These are phyloP conservation scores for Sphaerulina musiva DNA, from an alignment of 2,329 filamentous ascomycete species.

Conservation along the genomic window DNA sequence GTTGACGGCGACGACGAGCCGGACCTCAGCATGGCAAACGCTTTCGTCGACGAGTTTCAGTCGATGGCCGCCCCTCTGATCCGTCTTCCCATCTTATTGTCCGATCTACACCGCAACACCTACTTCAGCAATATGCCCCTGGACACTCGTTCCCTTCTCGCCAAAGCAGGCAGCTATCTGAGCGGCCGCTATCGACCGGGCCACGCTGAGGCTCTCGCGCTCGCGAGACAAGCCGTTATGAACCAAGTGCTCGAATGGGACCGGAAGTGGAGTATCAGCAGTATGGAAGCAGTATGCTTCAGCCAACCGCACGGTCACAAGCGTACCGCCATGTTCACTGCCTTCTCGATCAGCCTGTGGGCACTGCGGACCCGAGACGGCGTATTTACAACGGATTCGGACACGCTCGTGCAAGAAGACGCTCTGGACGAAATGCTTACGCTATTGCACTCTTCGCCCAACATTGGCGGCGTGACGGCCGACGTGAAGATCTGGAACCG, in stretches of 20 bases:
- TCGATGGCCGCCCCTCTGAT: slow-evolving; percentile 2
- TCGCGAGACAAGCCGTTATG: slow-evolving; percentile 1
- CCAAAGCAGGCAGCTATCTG: background rate
- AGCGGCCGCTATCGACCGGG: background rate
- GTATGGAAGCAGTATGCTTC: slow-evolving; percentile 4
- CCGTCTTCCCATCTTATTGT: slow-evolving; percentile 4
- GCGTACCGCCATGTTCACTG: slow-evolving; percentile 8
- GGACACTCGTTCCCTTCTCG: background rate
- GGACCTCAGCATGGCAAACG: slow-evolving; percentile 6
- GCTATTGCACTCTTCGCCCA: background rate
- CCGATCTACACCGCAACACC: slow-evolving; percentile 5
- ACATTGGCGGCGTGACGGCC: slow-evolving; percentile 8
- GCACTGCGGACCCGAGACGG: background rate
- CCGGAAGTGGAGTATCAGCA: background rate
- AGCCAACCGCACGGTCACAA: slow-evolving; percentile 7
- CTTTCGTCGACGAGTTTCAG: slow-evolving; percentile 1
- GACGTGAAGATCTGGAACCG: slow-evolving; percentile 10
- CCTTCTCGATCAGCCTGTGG: background rate
- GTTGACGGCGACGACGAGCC: slow-evolving; percentile 6
- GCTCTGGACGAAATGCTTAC: slow-evolving; percentile 4
- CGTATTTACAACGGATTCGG: slow-evolving; percentile 4
- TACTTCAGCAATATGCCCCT: slow-evolving; percentile 3
- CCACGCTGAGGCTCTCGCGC: background rate
- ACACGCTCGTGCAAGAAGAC: background rate
- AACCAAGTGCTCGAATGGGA: slow-evolving; percentile 5